Conservation (phyloP, 176 grass and related monocot genomes). For the Poa pratensis region DNA sequence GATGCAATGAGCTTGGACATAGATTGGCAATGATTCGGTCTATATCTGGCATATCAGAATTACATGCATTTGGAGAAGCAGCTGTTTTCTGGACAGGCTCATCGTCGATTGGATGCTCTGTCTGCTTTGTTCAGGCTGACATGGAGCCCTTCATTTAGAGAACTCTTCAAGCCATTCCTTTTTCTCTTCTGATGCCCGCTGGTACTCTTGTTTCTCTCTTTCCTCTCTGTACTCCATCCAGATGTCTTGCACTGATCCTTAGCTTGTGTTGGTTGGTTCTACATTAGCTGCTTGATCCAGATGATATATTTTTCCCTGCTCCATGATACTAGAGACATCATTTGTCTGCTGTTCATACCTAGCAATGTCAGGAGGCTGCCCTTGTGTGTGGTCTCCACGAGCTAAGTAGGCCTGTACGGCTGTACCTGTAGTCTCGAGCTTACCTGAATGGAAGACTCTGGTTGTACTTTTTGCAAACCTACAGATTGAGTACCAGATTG, state of each 20-base stretch:
- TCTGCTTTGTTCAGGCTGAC: slow-evolving; percentile 37
- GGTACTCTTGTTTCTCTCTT: slow-evolving; percentile 24
- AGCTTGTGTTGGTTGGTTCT: slow-evolving; percentile 28
- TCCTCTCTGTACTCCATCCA: slow-evolving; percentile 40
- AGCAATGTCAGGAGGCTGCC: slow-evolving; percentile 4
- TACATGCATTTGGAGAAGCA: slow-evolving; percentile 20
- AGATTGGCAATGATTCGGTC: slow-evolving; percentile 40
- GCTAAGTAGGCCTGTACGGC: slow-evolving; percentile 25
- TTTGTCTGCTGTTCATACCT: not conserved
- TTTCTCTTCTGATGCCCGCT: slow-evolving; percentile 24
- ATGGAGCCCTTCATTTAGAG: slow-evolving; percentile 32
- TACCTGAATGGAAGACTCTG: slow-evolving; percentile 18
- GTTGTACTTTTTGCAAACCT: slow-evolving; percentile 8
- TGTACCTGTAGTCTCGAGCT: not conserved
- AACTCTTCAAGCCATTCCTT: slow-evolving; percentile 9
- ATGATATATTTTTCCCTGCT: not conserved
- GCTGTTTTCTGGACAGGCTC: slow-evolving; percentile 38
- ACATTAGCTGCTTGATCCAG: not conserved
- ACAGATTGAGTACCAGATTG: slow-evolving; percentile 4
- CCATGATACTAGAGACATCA: slow-evolving; percentile 15
- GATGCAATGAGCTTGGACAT: slow-evolving; percentile 32
- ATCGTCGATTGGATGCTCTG: slow-evolving; percentile 29
- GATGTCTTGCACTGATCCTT: slow-evolving; percentile 32
- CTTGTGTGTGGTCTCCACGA: not conserved
- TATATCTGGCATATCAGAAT: slow-evolving; percentile 41